Evolutionary conservation across 495 filamentous ascomycete genomes (phyloP).

Genomic region (Beverwykella pulmonaria): DNA sequence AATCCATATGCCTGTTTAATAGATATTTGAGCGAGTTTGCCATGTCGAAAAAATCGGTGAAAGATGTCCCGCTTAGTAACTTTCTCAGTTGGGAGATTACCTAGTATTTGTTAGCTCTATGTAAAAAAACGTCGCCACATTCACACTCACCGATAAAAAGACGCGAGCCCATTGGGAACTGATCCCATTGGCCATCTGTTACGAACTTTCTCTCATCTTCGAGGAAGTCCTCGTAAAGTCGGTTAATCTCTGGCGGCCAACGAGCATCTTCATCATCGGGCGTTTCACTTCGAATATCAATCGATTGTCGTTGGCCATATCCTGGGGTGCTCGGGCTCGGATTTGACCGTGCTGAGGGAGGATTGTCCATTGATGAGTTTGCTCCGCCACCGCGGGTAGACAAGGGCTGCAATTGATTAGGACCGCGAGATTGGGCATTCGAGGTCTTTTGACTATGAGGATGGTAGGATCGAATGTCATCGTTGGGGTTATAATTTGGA

Average conservation of each 20-base stretch:
- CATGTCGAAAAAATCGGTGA: slow-evolving; percentile 82
- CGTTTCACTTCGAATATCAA: slow-evolving; percentile 32
- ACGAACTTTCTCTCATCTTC: slow-evolving; percentile 78
- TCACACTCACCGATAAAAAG: slow-evolving; percentile 88
- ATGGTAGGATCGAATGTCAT: slow-evolving; percentile 63
- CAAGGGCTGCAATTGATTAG: slow-evolving; percentile 50
- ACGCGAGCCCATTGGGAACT: slow-evolving; percentile 81
- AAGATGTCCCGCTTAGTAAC: slow-evolving; percentile 94
- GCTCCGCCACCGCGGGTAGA: slow-evolving; percentile 54
- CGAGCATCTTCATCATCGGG: slow-evolving; percentile 45
- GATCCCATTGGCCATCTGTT: slow-evolving; percentile 88
- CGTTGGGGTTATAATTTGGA: slow-evolving; percentile 57
- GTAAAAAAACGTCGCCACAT: too few species aligned
- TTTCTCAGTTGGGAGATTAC: slow-evolving; percentile 89
- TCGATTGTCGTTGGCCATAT: slow-evolving; percentile 33
- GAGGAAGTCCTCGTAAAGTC: slow-evolving; percentile 80
- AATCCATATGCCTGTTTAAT: slow-evolving; percentile 98
- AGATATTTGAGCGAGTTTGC: slow-evolving; percentile 88
- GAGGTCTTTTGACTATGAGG: slow-evolving; percentile 51
- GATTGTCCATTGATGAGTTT: not conserved
- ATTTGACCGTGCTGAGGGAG: slow-evolving; percentile 47
- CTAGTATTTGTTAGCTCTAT: too few species aligned
- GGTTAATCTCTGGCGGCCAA: slow-evolving; percentile 66
- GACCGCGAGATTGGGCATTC: slow-evolving; percentile 53
- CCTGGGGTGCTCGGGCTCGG: slow-evolving; percentile 40